Evolutionary conservation across 768 basidiomycete species (phyloP), one percentile per base, ranked within the genome.

Genomic region (Pluteus cervinus): DNA sequence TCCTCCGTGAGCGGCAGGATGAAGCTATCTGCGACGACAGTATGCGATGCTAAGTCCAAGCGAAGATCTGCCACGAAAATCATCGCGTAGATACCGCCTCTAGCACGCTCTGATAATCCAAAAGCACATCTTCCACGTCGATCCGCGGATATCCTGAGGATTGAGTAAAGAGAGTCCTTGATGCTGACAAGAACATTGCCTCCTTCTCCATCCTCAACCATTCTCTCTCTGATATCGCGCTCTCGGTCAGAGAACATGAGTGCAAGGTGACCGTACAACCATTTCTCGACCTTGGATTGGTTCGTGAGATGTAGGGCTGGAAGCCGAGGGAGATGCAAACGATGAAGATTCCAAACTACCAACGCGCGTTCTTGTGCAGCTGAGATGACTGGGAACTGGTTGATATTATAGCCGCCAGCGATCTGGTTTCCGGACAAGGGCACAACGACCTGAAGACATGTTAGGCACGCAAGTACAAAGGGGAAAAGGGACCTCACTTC

Each of bases 21-120:
- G 48, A 61, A 76, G 3, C 63, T 66, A 41, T 79, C 73, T 14
- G 60, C 63, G n/a, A 79, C 51, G 3, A 79, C 33, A 1, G 76
- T 75, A 44, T 73, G 67, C 1, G 69, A 65, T 2, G 60, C 51
- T 7, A 72, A 39, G 44, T 80, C 78, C 22, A 71, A 56, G 4
- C 69, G 62, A 29, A 79, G 50, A 18, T 54, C 50, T 24, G 62
- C 60, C 39, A 79, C 46, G 44, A 79, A 66, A 29, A 81, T 50
- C 17, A 76, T 16, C 0, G 69, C 63, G 38, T 72, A 52, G 29
- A 44, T 35, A 2, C 50, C 52, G 0, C 33, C 37, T 22, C 42
- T 29, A n/a, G 39, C 47, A 7, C 44, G 31, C 28, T 58, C 48
- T 2, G 16, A 37, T 4, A 65, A 36, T 3, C 39, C 50, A 37